Percentiles rank a stretch among this genome's conserved stretches.
Conservation (phyloP, 345 rosid genomes). For the Conringia planisiliqua region DNA sequence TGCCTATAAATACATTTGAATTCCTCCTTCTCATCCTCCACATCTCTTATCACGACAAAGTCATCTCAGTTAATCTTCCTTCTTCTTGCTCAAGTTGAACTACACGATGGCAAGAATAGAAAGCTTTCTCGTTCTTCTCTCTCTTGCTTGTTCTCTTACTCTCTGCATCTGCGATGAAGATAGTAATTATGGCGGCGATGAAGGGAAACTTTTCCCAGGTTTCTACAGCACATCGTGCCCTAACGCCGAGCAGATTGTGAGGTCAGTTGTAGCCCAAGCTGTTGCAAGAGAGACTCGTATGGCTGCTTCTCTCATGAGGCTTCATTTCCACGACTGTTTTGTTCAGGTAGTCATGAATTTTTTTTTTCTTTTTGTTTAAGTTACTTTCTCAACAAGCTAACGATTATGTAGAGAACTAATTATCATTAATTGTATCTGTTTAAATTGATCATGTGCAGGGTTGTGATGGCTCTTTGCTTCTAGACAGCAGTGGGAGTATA, state of each 20-base stretch:
- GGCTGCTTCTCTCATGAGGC: slow-evolving; percentile 79
- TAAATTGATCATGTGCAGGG: slow-evolving; percentile 49
- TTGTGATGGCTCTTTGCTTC: slow-evolving; percentile 74
- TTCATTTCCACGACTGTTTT: slow-evolving; percentile 83
- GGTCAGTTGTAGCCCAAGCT: slow-evolving; percentile 53
- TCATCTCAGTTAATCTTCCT: neutral
- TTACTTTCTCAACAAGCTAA: slow-evolving; percentile 1
- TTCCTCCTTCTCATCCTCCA: slow-evolving; percentile 12
- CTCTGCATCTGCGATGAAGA: slow-evolving; percentile 37
- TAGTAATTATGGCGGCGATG: slow-evolving; percentile 4
- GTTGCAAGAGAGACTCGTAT: slow-evolving; percentile 58
- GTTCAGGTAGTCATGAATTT: slow-evolving; percentile 44
- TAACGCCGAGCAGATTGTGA: slow-evolving; percentile 50
- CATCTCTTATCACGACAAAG: slow-evolving; percentile 15
- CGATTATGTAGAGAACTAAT: neutral
- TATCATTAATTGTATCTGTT: neutral
- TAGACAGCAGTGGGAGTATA: slow-evolving; percentile 62
- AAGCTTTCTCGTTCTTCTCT: slow-evolving; percentile 34
- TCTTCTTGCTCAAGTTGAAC: neutral
- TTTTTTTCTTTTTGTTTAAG: neutral
- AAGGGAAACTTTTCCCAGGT: slow-evolving; percentile 49
- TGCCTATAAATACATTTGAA: slow-evolving; percentile 15
- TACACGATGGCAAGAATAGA: slow-evolving; percentile 36
- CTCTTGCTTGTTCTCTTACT: slow-evolving; percentile 46
- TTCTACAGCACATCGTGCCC: slow-evolving; percentile 74